These are phyloP conservation scores for Hemileia vastatrix DNA, from an alignment of 1,284 basidiomycete species.

Conservation along the genomic window DNA sequence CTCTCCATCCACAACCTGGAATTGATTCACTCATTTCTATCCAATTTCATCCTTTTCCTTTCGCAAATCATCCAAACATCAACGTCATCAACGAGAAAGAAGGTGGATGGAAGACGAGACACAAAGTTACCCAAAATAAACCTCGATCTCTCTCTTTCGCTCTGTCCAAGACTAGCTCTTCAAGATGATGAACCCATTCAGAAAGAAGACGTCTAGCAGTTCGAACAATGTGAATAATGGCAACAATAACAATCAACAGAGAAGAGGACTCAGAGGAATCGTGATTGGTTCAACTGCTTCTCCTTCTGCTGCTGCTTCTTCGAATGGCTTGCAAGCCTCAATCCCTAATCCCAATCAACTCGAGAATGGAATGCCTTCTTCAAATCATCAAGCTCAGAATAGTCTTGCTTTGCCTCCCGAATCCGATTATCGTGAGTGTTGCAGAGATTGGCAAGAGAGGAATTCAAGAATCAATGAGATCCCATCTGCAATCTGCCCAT, in stretches of 20 bases:
- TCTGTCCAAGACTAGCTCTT: too few species aligned
- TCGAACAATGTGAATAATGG: neutral
- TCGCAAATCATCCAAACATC: too few species aligned
- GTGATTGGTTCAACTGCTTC: neutral
- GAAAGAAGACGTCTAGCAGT: neutral
- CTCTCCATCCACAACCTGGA: too few species aligned
- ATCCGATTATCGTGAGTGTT: constrained; percentile 27
- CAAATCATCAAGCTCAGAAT: neutral
- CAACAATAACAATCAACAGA: neutral
- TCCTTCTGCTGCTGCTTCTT: neutral
- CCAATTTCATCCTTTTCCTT: too few species aligned
- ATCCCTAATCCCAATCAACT: neutral
- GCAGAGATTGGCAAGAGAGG: neutral
- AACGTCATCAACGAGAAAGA: too few species aligned
- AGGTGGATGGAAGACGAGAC: too few species aligned
- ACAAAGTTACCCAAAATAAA: too few species aligned
- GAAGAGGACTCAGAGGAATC: neutral
- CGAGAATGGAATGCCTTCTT: neutral
- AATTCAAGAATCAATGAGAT: too few species aligned
- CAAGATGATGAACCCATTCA: neutral
- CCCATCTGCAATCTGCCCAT: too few species aligned
- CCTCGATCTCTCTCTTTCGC: too few species aligned
- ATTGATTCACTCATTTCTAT: too few species aligned
- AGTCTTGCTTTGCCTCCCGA: constrained; percentile 27
- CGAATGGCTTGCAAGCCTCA: neutral